phyloP scores from a whole-genome alignment of 2,329 filamentous ascomycete species.

The Gremmenia infestans region DNA sequence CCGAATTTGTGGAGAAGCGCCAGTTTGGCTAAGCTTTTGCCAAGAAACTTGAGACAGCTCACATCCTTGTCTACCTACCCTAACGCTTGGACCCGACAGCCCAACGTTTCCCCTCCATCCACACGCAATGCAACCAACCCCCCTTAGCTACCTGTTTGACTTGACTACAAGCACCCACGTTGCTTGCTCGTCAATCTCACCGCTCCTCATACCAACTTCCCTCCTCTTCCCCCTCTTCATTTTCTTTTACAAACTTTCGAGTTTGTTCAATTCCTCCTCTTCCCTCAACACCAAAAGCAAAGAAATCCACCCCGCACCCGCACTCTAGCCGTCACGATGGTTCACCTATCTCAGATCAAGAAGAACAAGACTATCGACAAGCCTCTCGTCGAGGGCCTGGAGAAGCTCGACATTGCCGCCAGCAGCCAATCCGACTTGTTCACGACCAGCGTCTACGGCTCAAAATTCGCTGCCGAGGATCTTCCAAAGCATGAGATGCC shows the following conservation, averaged over 20 bases:
- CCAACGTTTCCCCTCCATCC: neutral
- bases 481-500: conserved; percentile 84
- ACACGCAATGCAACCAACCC: neutral
- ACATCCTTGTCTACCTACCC: neutral
- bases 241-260: neutral
- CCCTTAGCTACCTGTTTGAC: neutral
- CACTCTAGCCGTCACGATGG: conserved; percentile 35
- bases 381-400: conserved; percentile 37
- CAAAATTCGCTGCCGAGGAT: conserved; percentile 73
- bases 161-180: neutral
- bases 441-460: conserved; percentile 67
- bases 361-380: conserved; percentile 14
- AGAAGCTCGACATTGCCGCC: conserved; percentile 40
- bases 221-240: neutral
- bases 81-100: neutral
- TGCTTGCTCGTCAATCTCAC: neutral
- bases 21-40: neutral
- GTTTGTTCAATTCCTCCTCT: neutral
- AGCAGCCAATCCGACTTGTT: conserved; percentile 18
- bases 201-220: neutral
- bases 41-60: neutral
- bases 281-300: neutral
- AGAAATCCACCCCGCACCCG: neutral
- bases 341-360: conserved; percentile 42
- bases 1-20: too few relatives aligned